Conservation (phyloP, 768 basidiomycete species). For the Auriscalpium vulgare region DNA sequence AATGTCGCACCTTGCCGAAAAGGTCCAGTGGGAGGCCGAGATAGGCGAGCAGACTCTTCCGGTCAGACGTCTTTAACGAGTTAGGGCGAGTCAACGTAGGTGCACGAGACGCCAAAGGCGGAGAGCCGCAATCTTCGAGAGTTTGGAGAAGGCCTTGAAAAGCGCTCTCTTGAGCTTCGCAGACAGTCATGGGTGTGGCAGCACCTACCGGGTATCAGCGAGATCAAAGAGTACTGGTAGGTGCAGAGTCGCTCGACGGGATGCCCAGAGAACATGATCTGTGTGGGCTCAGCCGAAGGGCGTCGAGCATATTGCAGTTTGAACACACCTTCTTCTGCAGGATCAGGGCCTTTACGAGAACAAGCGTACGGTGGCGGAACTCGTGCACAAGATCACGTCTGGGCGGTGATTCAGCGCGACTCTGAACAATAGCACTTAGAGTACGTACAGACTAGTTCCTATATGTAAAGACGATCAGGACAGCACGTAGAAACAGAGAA, state of each 20-base stretch:
- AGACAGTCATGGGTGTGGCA: neutral
- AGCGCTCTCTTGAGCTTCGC: neutral
- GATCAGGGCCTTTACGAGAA: slow-evolving; percentile 92
- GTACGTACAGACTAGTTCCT: slow-evolving; percentile 61
- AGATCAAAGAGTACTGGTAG: slow-evolving; percentile 95
- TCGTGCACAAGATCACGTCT: slow-evolving; percentile 90
- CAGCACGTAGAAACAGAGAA: too few species aligned
- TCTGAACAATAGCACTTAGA: slow-evolving; percentile 14
- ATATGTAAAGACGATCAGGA: neutral
- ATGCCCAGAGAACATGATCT: slow-evolving; percentile 97
- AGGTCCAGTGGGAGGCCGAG: slow-evolving; percentile 89
- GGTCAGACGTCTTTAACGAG: slow-evolving; percentile 80
- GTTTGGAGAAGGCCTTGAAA: slow-evolving; percentile 72
- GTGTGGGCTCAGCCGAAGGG: slow-evolving; percentile 10
- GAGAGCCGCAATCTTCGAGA: slow-evolving; percentile 87
- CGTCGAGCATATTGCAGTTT: neutral
- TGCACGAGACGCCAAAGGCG: slow-evolving; percentile 58
- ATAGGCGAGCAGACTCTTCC: slow-evolving; percentile 84
- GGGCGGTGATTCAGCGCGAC: neutral
- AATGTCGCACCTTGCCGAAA: slow-evolving; percentile 68
- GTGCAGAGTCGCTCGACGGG: slow-evolving; percentile 95
- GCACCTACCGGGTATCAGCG: slow-evolving; percentile 74
- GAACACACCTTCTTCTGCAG: slow-evolving; percentile 77
- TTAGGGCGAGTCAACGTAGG: slow-evolving; percentile 63
- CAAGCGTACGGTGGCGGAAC: slow-evolving; percentile 85